Evolutionary conservation across 192 early-diverging fungal genomes (phyloP), one percentile per base, ranked within the genome.

Genomic region (Coemansia asiatica): DNA sequence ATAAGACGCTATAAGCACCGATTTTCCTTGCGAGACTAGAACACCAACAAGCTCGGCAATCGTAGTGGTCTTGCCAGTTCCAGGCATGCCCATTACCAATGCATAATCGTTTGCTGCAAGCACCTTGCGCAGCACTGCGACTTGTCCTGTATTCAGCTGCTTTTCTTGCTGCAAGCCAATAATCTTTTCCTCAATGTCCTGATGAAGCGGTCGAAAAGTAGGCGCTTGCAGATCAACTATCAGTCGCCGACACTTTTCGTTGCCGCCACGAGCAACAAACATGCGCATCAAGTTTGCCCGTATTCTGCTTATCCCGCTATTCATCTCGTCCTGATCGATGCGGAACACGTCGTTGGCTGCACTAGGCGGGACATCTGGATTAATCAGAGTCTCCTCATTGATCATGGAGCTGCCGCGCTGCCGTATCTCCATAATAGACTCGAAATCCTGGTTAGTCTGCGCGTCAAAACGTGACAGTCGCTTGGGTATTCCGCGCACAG

Each of bases 71-170:
- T 98, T 98, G 40, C 96, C 96, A 0, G 96, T 96, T 2, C 96
- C 96, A 0, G 96, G 96, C 95, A 97, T 97, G 15, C 96, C 96
- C 26, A 96, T 77, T 46, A 98, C 90, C 33, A 98, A 72, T 10
- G 90, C 82, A 81, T 97, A 98, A 63, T 98, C 96, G 48, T 85
- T 69, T 0, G 91, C 91, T 8, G 75, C 54, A 47, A 96, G 58
- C n/a, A 94, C 91, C 28, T 86, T 87, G 4, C 89, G 72, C 12
- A 96, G 64, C 5, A 90, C 92, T 2, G 44, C 57, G 25, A 76
- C 72, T 69, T 96, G 95, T 48, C 94, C 90, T 2, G 66, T 31
- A 61, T 97, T 97, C 23, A 97, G 72, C 26, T 40, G 46, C 56
- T 60, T 58, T n/a, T 49, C 63, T 29, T 64, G 21, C 31, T 79